Evolutionary conservation across 1,139 yeast genomes (phyloP).

Genomic region (Nadsonia starkeyi-henricii): DNA sequence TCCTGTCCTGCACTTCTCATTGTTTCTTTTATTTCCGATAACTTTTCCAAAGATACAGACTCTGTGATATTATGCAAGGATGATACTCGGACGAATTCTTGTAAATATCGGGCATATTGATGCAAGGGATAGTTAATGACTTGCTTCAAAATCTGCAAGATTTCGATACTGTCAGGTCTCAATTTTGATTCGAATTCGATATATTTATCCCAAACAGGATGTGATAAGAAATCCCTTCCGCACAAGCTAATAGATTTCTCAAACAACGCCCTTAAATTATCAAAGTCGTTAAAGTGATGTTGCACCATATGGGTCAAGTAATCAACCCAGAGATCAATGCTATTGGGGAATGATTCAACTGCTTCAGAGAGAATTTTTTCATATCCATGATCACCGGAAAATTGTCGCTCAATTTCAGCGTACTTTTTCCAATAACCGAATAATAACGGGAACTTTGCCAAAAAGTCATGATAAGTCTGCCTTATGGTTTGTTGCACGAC

Average conservation of each 20-base stretch:
- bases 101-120: conserved; percentile 49
- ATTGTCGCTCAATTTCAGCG: conserved; percentile 48
- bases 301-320: conserved; percentile 43
- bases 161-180: conserved; percentile 12
- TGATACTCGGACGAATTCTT: conserved; percentile 17
- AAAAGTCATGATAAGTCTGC: conserved; percentile 36
- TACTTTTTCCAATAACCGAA: conserved; percentile 74
- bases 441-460: conserved; percentile 52
- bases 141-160: conserved; percentile 12
- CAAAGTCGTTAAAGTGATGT: conserved; percentile 2
- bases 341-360: conserved; percentile 35
- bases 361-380: conserved; percentile 37
- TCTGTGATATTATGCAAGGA: not conserved
- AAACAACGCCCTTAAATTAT: conserved; percentile 26
- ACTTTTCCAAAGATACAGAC: not conserved
- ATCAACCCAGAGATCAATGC: conserved; percentile 64
- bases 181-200: conserved; percentile 39
- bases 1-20: not conserved
- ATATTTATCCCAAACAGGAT: conserved; percentile 64
- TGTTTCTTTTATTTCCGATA: not conserved
- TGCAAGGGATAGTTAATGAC: conserved; percentile 61
- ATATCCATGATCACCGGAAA: conserved; percentile 36
- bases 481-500: not conserved
- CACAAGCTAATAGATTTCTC: conserved; percentile 46
- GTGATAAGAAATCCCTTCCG: conserved; percentile 63